Base-by-base conservation (phyloP, 805 yeast species). In the Yamadazyma takamatsuzukensis region DNA sequence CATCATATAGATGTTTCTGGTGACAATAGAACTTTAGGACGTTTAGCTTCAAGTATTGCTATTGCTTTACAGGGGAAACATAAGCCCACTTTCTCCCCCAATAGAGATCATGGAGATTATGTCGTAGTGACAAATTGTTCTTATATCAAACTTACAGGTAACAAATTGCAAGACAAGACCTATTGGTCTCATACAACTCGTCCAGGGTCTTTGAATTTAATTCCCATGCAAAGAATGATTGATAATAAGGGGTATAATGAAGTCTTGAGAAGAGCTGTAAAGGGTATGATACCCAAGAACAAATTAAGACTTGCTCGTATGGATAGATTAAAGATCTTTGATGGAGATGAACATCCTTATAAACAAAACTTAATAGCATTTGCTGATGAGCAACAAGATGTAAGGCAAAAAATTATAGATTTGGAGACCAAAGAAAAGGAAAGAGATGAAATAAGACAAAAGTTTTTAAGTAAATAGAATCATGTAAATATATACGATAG, bases 271-370 rank as follows among this genome's bases (percentile, higher is more conserved):
- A 77, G 83, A 48, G 97, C 99, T 2, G 98, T 93, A 5, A 80
- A 86, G 42, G 95, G 94, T 36, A 93, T 93, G 99, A 70, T 93
- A 35, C 98, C 98, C 26, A 89, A 86, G 64, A 90, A 93, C 59
- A 79, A 80, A 49, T 74, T 82, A 43, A 77, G 97, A 58, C 74
- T 80, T 49, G 63, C 68, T 10, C 78, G 98, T 56, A 59, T 93
- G 51, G 90, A 78, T 17, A 76, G 99, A 54, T 70, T 93, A 40
- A 88, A 86, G 61, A 78, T 86, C 0, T 84, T 74, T 56, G 97
- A 94, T 48, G 96, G 90, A 18, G 77, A 86, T 37, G 83, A 83
- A 36, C 84, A 85, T 54, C 97, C 96, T 15, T 93, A 86, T 57
- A 77, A 76, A 43, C 74, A 79, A 44, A 93, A 93, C 53, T 69